Percentiles rank a stretch among this genome's conserved stretches.
Evolutionary conservation across 306 rosid species (phyloP).

Genomic region (Hylodesmum podocarpum): DNA sequence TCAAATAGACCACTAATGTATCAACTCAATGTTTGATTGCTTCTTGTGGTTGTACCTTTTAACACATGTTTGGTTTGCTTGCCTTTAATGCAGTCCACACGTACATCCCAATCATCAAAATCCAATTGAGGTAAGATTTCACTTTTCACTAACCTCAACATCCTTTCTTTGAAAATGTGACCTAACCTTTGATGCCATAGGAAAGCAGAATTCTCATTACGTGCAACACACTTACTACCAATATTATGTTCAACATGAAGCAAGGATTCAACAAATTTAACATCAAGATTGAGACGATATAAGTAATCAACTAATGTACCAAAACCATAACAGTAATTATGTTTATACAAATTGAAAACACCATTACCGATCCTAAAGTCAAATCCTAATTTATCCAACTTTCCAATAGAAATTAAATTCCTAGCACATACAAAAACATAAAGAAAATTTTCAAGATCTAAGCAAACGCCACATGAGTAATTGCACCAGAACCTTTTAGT

Average conservation of each 20-base stretch:
- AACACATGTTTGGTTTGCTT: not conserved
- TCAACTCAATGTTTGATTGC: not conserved
- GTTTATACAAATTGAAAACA: too few species aligned
- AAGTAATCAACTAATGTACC: too few species aligned
- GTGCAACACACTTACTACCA: not conserved
- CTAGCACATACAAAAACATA: too few species aligned
- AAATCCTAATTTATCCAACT: too few species aligned
- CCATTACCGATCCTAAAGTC: not conserved
- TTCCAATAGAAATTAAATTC: too few species aligned
- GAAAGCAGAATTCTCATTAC: not conserved
- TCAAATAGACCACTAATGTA: not conserved
- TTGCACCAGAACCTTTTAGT: too few species aligned
- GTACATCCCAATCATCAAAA: not conserved
- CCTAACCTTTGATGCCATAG: not conserved
- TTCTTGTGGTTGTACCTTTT: not conserved
- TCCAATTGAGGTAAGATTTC: not conserved
- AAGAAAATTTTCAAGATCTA: too few species aligned
- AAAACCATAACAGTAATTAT: not conserved
- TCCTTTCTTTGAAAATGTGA: not conserved
- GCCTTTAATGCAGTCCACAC: not conserved
- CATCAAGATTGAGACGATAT: too few species aligned
- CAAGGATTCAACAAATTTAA: too few species aligned
- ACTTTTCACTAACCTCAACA: not conserved
- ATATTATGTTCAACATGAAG: not conserved
- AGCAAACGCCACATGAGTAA: too few species aligned